Conservation (phyloP, 140 eudicot species). For the Stevia rebaudiana region DNA sequence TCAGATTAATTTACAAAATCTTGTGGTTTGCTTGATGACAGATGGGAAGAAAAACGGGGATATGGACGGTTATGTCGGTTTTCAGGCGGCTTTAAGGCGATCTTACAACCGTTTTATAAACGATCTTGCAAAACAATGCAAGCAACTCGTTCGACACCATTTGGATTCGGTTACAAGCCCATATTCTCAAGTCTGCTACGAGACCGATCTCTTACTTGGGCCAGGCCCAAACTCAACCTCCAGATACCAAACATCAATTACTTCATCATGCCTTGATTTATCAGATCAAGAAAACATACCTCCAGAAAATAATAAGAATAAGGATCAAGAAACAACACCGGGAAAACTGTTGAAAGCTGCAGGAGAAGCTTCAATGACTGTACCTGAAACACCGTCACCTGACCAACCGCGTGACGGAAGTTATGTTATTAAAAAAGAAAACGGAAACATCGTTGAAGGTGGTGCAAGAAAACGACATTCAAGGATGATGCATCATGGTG, state of each 20-base stretch:
- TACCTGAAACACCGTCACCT: constrained; percentile 27
- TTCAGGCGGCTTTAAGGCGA: constrained; percentile 87
- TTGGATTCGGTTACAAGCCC: constrained; percentile 98
- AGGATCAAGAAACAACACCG: constrained; percentile 19
- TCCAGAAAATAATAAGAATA: constrained; percentile 15
- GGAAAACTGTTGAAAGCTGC: constrained; percentile 32
- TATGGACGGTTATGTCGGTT: constrained; percentile 93
- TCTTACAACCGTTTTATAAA: constrained; percentile 63
- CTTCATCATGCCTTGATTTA: constrained; percentile 13
- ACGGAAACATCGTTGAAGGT: constrained; percentile 51
- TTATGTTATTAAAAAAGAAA: constrained; percentile 31
- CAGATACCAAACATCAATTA: constrained; percentile 18
- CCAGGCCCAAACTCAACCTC: constrained; percentile 30
- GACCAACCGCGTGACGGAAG: constrained; percentile 16
- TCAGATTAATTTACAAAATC: background rate
- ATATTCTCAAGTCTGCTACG: constrained; percentile 80
- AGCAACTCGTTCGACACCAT: constrained; percentile 79
- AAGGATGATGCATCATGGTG: constrained; percentile 27
- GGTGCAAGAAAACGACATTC: constrained; percentile 66
- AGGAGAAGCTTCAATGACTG: constrained; percentile 25
- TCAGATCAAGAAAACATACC: constrained; percentile 34
- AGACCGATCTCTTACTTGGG: constrained; percentile 35
- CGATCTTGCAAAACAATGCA: constrained; percentile 75
- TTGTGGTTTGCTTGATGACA: constrained; percentile 22
- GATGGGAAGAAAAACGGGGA: constrained; percentile 68